Evolutionary conservation across 1,284 basidiomycete genomes (phyloP), one percentile per base, ranked within the genome.

Genomic region (Cryptococcus neoformans): DNA sequence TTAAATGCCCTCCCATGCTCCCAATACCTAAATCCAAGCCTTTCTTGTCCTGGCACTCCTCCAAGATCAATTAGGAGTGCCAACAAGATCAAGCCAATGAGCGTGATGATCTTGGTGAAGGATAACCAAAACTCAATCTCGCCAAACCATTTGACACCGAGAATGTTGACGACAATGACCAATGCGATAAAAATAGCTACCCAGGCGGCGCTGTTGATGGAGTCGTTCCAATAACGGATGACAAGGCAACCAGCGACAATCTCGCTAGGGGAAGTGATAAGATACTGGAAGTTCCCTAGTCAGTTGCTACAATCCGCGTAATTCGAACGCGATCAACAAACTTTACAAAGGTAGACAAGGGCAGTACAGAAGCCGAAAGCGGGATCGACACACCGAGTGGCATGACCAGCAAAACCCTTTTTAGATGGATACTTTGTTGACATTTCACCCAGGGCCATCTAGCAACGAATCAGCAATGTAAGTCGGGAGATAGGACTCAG

Each of bases 11-110:
- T 58, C 10, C 67, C 67, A 42, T 80, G 64, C 49, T 80, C 70
- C 83, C 85, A 87, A 72, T 83, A 80, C 6, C 83, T 76, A 69
- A 79, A 79, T 28, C 86, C 83, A 66, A 86, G 83, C 3, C 80
- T 80, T 56, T 87, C 84, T 51, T 82, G 81, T n/a, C 81, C 75
- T 1, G 86, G 85, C 49, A 84, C 86, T 59, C 84, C 86, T 49
- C 87, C 86, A 34, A 87, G 82, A 80, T 87, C 85, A 54, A 84
- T 83, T 59, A 78, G 70, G 49, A 77, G 65, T 51, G 83, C 84
- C 62, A 87, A 82, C 17, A 81, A 67, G 63, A 87, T 83, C 8
- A 87, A 74, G 28, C 85, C 84, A 56, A 82, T 75, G 14, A 84
- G 79, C 1, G 85, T 79, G 45, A 83, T 65, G 39, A 84, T 82